Evolutionary conservation across 2,329 filamentous ascomycete species (phyloP).

Genomic region (Teratosphaeria epicoccoides): DNA sequence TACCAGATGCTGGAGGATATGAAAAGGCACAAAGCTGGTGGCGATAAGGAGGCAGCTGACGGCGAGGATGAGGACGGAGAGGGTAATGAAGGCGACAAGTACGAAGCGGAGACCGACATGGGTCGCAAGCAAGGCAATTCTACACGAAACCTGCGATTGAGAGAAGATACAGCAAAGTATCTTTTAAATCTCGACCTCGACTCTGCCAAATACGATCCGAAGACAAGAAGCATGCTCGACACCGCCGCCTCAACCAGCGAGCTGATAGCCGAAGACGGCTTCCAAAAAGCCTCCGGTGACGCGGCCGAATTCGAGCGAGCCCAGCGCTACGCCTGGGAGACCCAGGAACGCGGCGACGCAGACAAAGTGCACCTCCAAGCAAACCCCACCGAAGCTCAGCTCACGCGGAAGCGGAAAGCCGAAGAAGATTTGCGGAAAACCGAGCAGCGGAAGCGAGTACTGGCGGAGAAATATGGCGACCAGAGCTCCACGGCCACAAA

Average conservation of each 20-base stretch:
- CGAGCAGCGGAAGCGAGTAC: conserved; percentile 54
- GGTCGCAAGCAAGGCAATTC: conserved; percentile 84
- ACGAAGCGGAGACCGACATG: conserved; percentile 95
- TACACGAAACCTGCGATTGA: conserved; percentile 78
- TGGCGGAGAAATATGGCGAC: conserved; percentile 74
- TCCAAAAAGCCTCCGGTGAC: conserved; percentile 78
- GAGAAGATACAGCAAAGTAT: conserved; percentile 97
- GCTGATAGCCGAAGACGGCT: conserved; percentile 85
- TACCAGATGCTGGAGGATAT: conserved; percentile 78
- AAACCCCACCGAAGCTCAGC: conserved; percentile 87
- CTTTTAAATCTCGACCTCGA: conserved; percentile 89
- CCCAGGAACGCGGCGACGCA: conserved; percentile 69
- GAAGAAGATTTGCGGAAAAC: conserved; percentile 62
- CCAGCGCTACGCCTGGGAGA: conserved; percentile 88
- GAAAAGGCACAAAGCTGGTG: conserved; percentile 41
- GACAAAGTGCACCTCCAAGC: conserved; percentile 84
- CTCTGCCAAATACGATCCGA: conserved; percentile 95
- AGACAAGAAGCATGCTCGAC: conserved; percentile 84
- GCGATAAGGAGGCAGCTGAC: conserved; percentile 37
- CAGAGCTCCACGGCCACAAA: conserved; percentile 49
- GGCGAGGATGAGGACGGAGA: conserved; percentile 38
- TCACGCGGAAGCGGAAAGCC: conserved; percentile 67
- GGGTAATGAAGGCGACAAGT: conserved; percentile 48
- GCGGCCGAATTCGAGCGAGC: conserved; percentile 86
- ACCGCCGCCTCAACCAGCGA: conserved; percentile 68